phyloP scores from a whole-genome alignment of 2,329 filamentous ascomycete species.

The Hypoxylon sp. region DNA sequence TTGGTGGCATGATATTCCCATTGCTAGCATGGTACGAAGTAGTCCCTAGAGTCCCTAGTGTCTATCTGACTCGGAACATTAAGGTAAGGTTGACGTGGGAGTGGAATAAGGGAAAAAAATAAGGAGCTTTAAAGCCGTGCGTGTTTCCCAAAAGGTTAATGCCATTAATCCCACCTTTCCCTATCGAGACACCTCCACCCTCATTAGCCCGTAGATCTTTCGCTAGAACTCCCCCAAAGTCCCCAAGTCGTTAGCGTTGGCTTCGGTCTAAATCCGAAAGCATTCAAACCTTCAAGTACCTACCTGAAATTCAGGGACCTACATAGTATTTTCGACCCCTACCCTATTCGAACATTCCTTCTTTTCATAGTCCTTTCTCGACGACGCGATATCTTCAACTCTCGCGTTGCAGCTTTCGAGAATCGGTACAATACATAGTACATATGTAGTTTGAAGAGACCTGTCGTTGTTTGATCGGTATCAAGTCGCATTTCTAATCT shows the following conservation, averaged over 20 bases:
- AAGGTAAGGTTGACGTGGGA: background rate
- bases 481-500: constrained; percentile 29
- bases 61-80: background rate
- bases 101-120: background rate
- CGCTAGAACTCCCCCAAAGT: constrained; percentile 8
- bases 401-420: background rate
- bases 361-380: background rate
- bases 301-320: constrained; percentile 31
- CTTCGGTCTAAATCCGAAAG: constrained; percentile 14
- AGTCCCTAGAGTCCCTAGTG: background rate
- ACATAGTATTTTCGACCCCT: constrained; percentile 20
- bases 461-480: constrained; percentile 10
- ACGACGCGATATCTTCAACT: constrained; percentile 2
- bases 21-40: background rate
- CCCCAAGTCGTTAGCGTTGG: constrained; percentile 16
- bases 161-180: constrained; percentile 22
- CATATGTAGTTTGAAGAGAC: background rate
- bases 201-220: constrained; percentile 34
- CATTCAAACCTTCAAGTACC: constrained; percentile 9
- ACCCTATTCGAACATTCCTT: background rate
- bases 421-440: background rate
- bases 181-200: constrained; percentile 31
- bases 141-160: constrained; percentile 34
- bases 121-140: constrained; percentile 4
- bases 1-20: background rate